Evolutionary conservation across 352 stramenopile species (phyloP).

Genomic region (Aphanomyces invadans): DNA sequence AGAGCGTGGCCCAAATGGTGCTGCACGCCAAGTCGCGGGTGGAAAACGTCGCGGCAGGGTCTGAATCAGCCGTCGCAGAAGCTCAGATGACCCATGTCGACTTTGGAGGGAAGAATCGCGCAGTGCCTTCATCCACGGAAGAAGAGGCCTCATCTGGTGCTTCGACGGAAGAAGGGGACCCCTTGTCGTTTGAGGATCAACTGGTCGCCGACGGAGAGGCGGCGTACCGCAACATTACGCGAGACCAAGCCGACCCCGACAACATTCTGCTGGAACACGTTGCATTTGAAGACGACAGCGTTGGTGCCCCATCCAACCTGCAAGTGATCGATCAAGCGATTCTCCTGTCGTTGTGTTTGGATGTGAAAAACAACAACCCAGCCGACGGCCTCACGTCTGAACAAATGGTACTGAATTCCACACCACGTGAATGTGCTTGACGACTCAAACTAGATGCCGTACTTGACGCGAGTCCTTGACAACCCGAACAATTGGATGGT

Average conservation of each 20-base stretch:
- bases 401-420: constrained; percentile 67
- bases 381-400: constrained; percentile 91
- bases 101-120: constrained; percentile 55
- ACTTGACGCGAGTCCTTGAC: constrained; percentile 88
- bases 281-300: constrained; percentile 66
- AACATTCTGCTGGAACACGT: constrained; percentile 90
- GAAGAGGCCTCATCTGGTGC: too few relatives aligned
- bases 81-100: constrained; percentile 53
- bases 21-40: constrained; percentile 56
- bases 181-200: constrained; percentile 41
- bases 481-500: constrained; percentile 96
- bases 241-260: constrained; percentile 85
- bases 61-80: constrained; percentile 46
- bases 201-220: constrained; percentile 62
- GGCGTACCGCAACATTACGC: constrained; percentile 65
- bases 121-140: too few relatives aligned
- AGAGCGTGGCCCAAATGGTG: constrained; percentile 86
- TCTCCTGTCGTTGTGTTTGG: constrained; percentile 90
- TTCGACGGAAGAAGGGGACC: constrained; percentile 30
- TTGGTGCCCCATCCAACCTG: constrained; percentile 63
- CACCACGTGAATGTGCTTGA: background rate
- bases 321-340: constrained; percentile 84
- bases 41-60: constrained; percentile 31
- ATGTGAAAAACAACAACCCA: constrained; percentile 95
- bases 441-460: constrained; percentile 47